Percentiles rank a stretch among this genome's conserved stretches.
These are phyloP conservation scores for Trypanosoma mega DNA, from an alignment of 208 protist species.

Conservation along the genomic window DNA sequence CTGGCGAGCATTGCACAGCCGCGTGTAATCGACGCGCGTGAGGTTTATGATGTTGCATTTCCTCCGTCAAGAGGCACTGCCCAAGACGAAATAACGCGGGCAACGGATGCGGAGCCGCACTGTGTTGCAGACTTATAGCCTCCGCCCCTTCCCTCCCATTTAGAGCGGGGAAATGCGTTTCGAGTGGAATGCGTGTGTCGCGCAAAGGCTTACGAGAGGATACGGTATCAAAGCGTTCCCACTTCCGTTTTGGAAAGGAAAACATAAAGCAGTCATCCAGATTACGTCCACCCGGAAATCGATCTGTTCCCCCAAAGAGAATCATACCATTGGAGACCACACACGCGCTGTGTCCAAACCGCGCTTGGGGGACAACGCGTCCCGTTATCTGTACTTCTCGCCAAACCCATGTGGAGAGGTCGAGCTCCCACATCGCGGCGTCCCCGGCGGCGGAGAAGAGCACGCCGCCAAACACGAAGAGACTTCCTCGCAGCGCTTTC, in stretches of 20 bases:
- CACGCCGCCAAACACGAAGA: constrained; percentile 19
- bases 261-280: constrained; percentile 15
- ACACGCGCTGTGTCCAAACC: constrained; percentile 54
- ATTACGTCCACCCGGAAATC: neutral
- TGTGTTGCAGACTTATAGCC: neutral
- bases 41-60: neutral
- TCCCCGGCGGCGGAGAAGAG: constrained; percentile 9
- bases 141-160: neutral
- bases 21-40: constrained; percentile 9
- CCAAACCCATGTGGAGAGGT: constrained; percentile 20
- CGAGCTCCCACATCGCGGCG: constrained; percentile 14
- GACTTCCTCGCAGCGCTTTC: neutral
- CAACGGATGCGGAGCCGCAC: neutral
- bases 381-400: constrained; percentile 1
- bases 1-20: neutral
- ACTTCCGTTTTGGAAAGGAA: neutral
- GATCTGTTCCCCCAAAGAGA: constrained; percentile 15
- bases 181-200: neutral
- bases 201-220: neutral
- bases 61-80: neutral
- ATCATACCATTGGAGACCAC: constrained; percentile 12
- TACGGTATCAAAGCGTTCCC: neutral
- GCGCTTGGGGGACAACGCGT: constrained; percentile 24
- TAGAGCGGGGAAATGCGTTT: neutral
- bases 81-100: neutral